Base-by-base conservation (phyloP, 192 early-diverging fungal species). In the Entomortierella chlamydospora region DNA sequence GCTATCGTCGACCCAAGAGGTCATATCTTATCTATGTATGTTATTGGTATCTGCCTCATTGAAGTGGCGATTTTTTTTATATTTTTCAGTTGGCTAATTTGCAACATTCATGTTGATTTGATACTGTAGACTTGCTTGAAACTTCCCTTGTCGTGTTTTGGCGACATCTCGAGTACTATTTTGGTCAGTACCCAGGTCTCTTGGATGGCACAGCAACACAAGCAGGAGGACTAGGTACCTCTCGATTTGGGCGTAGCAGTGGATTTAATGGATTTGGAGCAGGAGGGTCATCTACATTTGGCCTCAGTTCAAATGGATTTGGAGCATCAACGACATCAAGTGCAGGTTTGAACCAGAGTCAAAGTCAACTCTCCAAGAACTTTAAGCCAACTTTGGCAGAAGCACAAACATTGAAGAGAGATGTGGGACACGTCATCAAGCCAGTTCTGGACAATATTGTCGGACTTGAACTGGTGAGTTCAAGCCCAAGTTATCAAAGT, bases 101-200 rank as follows among this genome's bases (percentile, higher is more conserved):
- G n/a, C n/a, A 61, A 25, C 37, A 17, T 25, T n/a, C 50, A 37
- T 62, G 57, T 55, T 64, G 55, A 13, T 55, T 57, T 56, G n/a
- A 13, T 64, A 43, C 54, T 2, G 43, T 86, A 71, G 86, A 84
- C 56, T 55, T 83, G n/a, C 61, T 89, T 11, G 87, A 91, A 71
- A 84, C 87, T 59, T 82, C 88, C 0, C 71, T 93, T 37, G 85
- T 92, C 39, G 78, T 94, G 71, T 64, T 93, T 59, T 94, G 93
- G 93, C 85, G 91, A 5, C 93, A 94, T 67, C 72, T 94, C 60
- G 84, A 90, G 41, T 89, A 86, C 62, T 92, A 87, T 65, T 47
- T 87, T 30, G 61, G 62, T 18, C 81, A 74, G 26, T 82, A 82
- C 56, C 60, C 62, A 22, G 76, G 76, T 12, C 51, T 61, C 30